Evolutionary conservation across 192 early-diverging fungal genomes (phyloP), one percentile per base, ranked within the genome.

Genomic region (Umbelopsis ramanniana): DNA sequence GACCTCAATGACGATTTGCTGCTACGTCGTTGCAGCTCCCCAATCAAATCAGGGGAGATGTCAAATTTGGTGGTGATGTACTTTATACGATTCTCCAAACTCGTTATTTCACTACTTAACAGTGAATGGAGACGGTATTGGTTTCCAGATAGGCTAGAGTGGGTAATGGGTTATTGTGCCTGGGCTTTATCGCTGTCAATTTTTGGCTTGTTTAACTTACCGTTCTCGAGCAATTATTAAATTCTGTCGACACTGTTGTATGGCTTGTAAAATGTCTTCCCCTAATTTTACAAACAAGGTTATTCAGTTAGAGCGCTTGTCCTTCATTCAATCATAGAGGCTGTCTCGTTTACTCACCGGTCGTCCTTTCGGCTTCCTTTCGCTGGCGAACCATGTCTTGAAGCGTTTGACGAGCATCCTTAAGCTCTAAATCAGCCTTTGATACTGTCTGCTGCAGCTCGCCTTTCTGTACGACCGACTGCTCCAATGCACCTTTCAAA

Each of bases 11-110:
- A 63, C 3, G 24, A 29, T 14, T 63, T 63, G 17, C 57, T 63
- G 29, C 57, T 63, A n/a, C 33, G 57, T 35, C 57, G 57, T 37
- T 63, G 57, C 12, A 63, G 17, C 57, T 63, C 57, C 12, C 57
- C 57, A 63, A 63, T 63, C 11, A 63, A 29, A 33, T 63, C 57
- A 37, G 57, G 57, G 7, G 57, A 63, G 33, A 63, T 63, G 12
- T 63, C 57, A 63, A 63, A 63, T 17, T 63, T 63, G 24, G 26
- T 63, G 17, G 57, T 63, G 33, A 63, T 63, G n/a, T 63, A 63
- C n/a, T 63, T 63, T 17, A 63, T 63, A 3, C 57, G 57, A 37
- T 63, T 63, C 26, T 63, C 57, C 10, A 63, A 29, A 17, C 57
- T 63, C 29, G 57, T 63, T 14, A 63, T 63, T 26, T 63, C 57